These are phyloP conservation scores for Ceratobasidium sp. DNA, from an alignment of 1,284 basidiomycete species.

Conservation along the genomic window DNA sequence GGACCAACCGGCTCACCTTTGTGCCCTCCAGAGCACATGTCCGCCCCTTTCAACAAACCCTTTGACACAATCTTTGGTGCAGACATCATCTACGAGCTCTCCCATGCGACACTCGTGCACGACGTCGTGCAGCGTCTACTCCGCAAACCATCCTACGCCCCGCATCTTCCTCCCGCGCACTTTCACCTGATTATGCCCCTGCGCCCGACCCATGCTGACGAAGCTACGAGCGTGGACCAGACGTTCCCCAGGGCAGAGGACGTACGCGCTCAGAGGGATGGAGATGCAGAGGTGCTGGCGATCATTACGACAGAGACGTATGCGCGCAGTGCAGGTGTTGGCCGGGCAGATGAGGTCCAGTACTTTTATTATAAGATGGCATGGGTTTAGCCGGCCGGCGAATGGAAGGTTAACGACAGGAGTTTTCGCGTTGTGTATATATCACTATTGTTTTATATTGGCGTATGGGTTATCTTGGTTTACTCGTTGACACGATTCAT, in stretches of 20 bases:
- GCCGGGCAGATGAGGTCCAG: constrained; percentile 65
- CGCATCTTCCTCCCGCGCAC: constrained; percentile 59
- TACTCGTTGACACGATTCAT: constrained; percentile 1
- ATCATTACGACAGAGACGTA: constrained; percentile 49
- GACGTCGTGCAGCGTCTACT: constrained; percentile 69
- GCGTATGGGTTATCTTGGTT: not conserved
- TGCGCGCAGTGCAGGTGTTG: constrained; percentile 50
- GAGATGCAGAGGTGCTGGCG: constrained; percentile 44
- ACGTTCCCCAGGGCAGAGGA: constrained; percentile 62
- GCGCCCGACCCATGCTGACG: constrained; percentile 71
- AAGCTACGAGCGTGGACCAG: constrained; percentile 70
- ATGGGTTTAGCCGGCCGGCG: constrained; percentile 60
- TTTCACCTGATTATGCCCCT: constrained; percentile 85
- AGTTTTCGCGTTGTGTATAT: not conserved
- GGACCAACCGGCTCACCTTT: not conserved
- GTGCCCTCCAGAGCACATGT: not conserved
- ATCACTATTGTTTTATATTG: not conserved
- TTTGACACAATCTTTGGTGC: constrained; percentile 82
- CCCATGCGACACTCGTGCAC: constrained; percentile 77
- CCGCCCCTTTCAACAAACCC: constrained; percentile 52
- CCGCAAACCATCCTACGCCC: constrained; percentile 57
- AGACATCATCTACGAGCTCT: constrained; percentile 80
- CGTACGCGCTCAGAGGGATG: constrained; percentile 40
- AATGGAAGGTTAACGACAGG: not conserved
- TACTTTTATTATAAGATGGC: constrained; percentile 77